These are phyloP conservation scores for Coemansia sp. DNA, from an alignment of 192 early-diverging fungal species.

Conservation along the genomic window DNA sequence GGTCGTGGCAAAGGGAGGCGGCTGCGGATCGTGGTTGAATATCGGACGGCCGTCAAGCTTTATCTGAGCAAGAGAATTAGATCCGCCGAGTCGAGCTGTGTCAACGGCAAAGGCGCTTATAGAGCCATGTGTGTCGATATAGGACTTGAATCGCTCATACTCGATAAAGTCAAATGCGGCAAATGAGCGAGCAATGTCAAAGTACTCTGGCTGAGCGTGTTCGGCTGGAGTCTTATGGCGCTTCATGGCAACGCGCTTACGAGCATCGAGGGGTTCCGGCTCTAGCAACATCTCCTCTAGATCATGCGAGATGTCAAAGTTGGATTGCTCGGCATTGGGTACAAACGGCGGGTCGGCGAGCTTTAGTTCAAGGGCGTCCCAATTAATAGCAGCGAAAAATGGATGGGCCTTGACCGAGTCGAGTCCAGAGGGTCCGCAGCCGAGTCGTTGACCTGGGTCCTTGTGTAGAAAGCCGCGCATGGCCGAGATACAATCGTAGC, in stretches of 20 bases:
- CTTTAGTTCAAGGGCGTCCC: conserved; percentile 73
- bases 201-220: conserved; percentile 58
- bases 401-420: conserved; percentile 71
- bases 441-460: conserved; percentile 75
- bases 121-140: conserved; percentile 57
- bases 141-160: conserved; percentile 70
- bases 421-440: conserved; percentile 72
- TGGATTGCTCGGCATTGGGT: conserved; percentile 84
- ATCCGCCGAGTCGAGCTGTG: conserved; percentile 14
- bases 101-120: conserved; percentile 38
- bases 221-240: conserved; percentile 31
- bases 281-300: conserved; percentile 96
- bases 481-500: conserved; percentile 65
- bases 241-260: conserved; percentile 61
- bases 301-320: conserved; percentile 96
- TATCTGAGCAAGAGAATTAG: conserved; percentile 14
- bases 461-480: conserved; percentile 74
- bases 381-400: conserved; percentile 77
- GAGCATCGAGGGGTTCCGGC: conserved; percentile 88
- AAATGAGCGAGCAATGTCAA: conserved; percentile 71
- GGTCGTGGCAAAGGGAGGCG: neutral
- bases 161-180: conserved; percentile 80
- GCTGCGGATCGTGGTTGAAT: conserved; percentile 21
- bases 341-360: conserved; percentile 76
- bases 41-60: conserved; percentile 41